Base-by-base conservation (phyloP, 2,329 filamentous ascomycete species). In the Calonectria montana region DNA sequence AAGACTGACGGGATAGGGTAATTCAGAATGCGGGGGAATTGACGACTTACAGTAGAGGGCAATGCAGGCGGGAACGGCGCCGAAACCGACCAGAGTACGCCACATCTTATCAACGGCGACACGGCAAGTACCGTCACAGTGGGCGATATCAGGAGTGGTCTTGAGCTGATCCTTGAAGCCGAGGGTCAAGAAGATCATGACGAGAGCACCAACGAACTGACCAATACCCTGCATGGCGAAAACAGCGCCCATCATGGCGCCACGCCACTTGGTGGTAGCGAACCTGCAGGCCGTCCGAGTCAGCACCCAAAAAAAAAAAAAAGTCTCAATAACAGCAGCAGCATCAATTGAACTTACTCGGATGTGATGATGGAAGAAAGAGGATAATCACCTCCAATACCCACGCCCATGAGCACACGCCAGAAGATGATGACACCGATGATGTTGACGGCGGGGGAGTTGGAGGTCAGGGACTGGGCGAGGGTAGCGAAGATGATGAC, bases 161-260 rank as follows among this genome's bases (percentile, higher is more conserved):
- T 86, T 78, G 0, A 94, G 88, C 6, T 91, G 90, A 18, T 88
- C 84, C 83, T 91, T 93, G 87, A 94, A 95, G 59, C 92, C 92
- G 16, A 91, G 85, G 0, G 92, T 93, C 69, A 94, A 89, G 78
- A 96, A 94, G 57, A 97, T 86, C 82, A 94, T 93, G 74, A 97
- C 87, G 35, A 96, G 89, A 57, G 93, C 93, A 61, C 93, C 94
- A 29, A 87, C 87, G 67, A 97, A 91, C 83, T 97, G 94, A 23
- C 94, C 94, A 64, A 97, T 89, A 75, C 94, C 94, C 82, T 97
- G 94, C 93, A 96, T 96, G 76, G 94, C 93, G 79, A 97, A 97
- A 66, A 97, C 94, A 18, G 93, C 88, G 39, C 91, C 93, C 92
- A 97, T 96, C 92, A 97, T 97, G 75, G 94, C 94, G 76, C 94